These are phyloP conservation scores for Mortierella sp. DNA, from an alignment of 371 early-diverging fungal genomes.

Conservation along the genomic window DNA sequence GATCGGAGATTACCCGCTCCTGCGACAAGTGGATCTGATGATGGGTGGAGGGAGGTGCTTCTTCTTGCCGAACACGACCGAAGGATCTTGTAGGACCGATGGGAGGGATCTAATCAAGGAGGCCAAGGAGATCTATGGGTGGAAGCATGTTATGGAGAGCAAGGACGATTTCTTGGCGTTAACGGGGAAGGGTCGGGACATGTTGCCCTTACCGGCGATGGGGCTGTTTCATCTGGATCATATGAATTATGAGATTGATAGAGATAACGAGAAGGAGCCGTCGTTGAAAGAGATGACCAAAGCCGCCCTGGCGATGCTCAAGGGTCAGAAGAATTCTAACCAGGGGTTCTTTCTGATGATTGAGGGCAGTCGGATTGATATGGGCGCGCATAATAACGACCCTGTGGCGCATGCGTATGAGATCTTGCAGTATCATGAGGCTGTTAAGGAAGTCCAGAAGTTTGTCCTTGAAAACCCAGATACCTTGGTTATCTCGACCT, in stretches of 20 bases:
- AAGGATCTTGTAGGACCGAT: conserved; percentile 80
- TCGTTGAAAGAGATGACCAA: conserved; percentile 88
- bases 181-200: neutral
- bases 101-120: conserved; percentile 71
- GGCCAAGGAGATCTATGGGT: conserved; percentile 67
- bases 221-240: conserved; percentile 85
- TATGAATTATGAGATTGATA: conserved; percentile 93
- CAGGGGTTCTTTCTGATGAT: conserved; percentile 96
- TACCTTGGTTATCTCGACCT: conserved; percentile 89
- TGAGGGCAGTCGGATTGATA: conserved; percentile 91
- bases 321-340: conserved; percentile 57
- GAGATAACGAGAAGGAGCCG: conserved; percentile 70
- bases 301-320: conserved; percentile 81
- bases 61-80: conserved; percentile 76
- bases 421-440: conserved; percentile 89
- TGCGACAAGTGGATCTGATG: conserved; percentile 88
- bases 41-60: conserved; percentile 94
- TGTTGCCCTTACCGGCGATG: conserved; percentile 75
- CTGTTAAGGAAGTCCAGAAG: conserved; percentile 76
- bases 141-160: conserved; percentile 65
- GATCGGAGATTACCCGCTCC: conserved; percentile 87
- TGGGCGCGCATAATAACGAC: conserved; percentile 80
- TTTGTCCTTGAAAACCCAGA: conserved; percentile 84
- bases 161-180: conserved; percentile 71
- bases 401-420: conserved; percentile 92